These are phyloP conservation scores for Forsythia viridissima DNA, from an alignment of 257 asterid genomes.

Conservation along the genomic window DNA sequence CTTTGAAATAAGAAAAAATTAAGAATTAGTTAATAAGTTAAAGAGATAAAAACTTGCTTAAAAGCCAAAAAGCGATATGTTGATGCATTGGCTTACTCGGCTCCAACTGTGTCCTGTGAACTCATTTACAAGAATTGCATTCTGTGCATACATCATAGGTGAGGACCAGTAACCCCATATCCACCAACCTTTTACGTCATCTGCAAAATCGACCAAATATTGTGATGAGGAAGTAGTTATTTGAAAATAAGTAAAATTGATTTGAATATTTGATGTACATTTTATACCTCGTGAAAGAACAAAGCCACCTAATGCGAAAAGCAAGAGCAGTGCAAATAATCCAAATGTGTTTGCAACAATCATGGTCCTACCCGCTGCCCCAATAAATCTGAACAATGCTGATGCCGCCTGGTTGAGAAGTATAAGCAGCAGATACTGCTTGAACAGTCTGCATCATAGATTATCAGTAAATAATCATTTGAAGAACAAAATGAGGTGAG, in stretches of 20 bases:
- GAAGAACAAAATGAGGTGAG: not conserved
- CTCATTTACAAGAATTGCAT: slow-evolving; percentile 64
- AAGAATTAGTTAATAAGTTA: not conserved
- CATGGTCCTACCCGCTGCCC: slow-evolving; percentile 66
- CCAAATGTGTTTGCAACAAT: slow-evolving; percentile 65
- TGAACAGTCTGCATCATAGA: slow-evolving; percentile 40
- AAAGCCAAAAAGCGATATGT: not conserved
- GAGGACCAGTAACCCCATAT: slow-evolving; percentile 79
- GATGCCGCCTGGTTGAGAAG: slow-evolving; percentile 44
- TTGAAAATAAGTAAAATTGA: not conserved
- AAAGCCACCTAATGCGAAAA: slow-evolving; percentile 67
- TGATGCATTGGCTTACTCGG: slow-evolving; percentile 38
- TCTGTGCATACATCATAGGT: slow-evolving; percentile 71
- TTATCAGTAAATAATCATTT: not conserved
- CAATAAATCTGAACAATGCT: slow-evolving; percentile 59
- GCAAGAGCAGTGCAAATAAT: slow-evolving; percentile 51
- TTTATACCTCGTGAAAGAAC: slow-evolving; percentile 61
- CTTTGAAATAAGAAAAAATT: slow-evolving; percentile 20
- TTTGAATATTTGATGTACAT: not conserved
- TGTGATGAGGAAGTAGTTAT: not conserved
- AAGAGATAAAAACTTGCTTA: not conserved
- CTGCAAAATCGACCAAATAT: slow-evolving; percentile 32
- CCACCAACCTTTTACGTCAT: slow-evolving; percentile 68
- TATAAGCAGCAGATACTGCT: slow-evolving; percentile 55
- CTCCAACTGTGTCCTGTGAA: slow-evolving; percentile 64